Conservation (phyloP, 169 alveolate genomes). For the Plasmodium knowlesi region DNA sequence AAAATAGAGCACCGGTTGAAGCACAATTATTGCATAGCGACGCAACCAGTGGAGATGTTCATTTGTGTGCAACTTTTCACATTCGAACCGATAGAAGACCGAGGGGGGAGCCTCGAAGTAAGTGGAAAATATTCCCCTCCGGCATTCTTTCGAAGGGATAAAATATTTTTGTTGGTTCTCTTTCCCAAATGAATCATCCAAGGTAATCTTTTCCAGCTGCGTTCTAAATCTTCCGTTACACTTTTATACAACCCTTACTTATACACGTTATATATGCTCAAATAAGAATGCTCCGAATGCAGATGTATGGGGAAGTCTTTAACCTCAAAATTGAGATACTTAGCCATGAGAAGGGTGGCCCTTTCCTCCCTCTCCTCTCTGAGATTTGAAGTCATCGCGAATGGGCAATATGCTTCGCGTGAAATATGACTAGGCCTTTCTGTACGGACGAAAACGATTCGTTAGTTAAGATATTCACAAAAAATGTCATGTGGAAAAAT, state of each 20-base stretch:
- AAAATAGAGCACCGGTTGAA: not conserved
- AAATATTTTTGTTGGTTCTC: not conserved
- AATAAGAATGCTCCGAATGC: not conserved
- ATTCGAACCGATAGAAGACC: not conserved
- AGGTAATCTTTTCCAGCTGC: not conserved
- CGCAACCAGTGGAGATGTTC: not conserved
- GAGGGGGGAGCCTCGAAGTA: not conserved
- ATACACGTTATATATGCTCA: not conserved
- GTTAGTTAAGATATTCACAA: not conserved
- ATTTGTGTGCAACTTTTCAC: not conserved
- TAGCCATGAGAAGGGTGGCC: not conserved
- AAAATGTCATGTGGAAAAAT: not conserved
- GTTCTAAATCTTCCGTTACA: not conserved
- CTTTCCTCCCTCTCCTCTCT: not conserved
- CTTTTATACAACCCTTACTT: not conserved
- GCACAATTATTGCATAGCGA: not conserved
- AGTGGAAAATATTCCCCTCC: not conserved
- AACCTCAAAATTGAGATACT: not conserved
- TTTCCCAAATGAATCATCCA: not conserved
- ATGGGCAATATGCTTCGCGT: not conserved
- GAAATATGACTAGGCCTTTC: not conserved
- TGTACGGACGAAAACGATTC: not conserved
- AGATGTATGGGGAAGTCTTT: not conserved
- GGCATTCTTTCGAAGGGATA: not conserved
- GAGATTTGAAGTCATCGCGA: not conserved